Evolutionary conservation across 2,329 filamentous ascomycete genomes (phyloP).

Genomic region (Penicillium sclerotigenum): DNA sequence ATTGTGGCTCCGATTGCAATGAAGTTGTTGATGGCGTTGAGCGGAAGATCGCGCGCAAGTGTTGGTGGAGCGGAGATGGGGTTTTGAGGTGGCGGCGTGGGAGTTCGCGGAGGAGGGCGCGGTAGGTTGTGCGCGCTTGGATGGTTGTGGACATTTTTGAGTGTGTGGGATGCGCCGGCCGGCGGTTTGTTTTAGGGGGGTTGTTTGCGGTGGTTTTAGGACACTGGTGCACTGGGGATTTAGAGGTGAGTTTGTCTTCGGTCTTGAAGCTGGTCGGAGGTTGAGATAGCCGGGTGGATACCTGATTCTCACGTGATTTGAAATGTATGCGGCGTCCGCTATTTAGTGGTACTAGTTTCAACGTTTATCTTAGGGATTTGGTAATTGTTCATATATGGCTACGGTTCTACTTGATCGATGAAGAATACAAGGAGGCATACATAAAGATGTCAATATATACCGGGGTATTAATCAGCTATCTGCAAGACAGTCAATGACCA

Average conservation of each 20-base stretch:
- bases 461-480: conserved; percentile 7
- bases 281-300: conserved; percentile 1
- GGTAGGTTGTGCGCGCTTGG: conserved; percentile 73
- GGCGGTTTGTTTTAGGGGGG: background rate
- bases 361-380: too few relatives aligned
- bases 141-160: conserved; percentile 29
- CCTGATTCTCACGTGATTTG: conserved; percentile 1
- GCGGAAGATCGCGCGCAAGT: conserved; percentile 64
- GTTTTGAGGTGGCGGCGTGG: conserved; percentile 64
- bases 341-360: background rate
- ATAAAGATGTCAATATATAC: conserved; percentile 13
- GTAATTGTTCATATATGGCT: too few relatives aligned
- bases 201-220: background rate
- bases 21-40: conserved; percentile 29
- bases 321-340: background rate
- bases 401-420: background rate
- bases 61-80: conserved; percentile 67
- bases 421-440: background rate
- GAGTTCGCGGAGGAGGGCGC: conserved; percentile 82
- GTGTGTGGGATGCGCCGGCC: background rate
- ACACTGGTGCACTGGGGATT: background rate
- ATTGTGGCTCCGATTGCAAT: background rate
- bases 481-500: background rate
- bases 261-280: background rate
- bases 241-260: background rate